Base-by-base conservation (phyloP, 345 rosid genomes). In the Zanthoxylum bungeanum region DNA sequence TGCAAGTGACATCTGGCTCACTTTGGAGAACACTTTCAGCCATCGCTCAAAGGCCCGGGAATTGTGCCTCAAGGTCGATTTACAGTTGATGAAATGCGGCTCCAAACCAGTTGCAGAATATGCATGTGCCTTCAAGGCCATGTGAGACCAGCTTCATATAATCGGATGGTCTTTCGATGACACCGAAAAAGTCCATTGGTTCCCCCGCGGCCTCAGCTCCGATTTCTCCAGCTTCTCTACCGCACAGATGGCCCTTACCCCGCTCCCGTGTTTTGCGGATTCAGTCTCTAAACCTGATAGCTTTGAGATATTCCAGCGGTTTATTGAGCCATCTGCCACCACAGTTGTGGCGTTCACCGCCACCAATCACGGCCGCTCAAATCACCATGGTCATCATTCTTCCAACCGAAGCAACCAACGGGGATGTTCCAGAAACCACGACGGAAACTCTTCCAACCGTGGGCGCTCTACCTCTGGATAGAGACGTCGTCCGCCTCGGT, bases 261-360 rank as follows among this genome's bases (percentile, higher is more conserved):
- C 59, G 51, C 60, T 68, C 61, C 49, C 53, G 0, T 49, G 24
- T 5, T 49, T 49, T 22, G 6, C 0, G 53, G 53, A 49, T 55
- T 47, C 42, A 27, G 27, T 73, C 7, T 52, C 57, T n/a, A 64
- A 64, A 28, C 28, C 31, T n/a, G 10, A 64, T 16, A 73, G 63
- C 19, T 53, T 53, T 44, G 46, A 42, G 7, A 1, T 28, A 4
- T 66, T 73, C 11, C 17, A 55, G 8, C 14, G 42, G 10, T 64
- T 56, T 28, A 56, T 64, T 0, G 46, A 73, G 31, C 21, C 7
- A 33, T 0, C 19, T 2, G 14, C 19, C 2, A n/a, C 72, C 16
- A 1, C 6, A 14, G 9, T 11, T 24, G 17, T 27, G 16, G 31
- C 46, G 12, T 73, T 66, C 47, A 58, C 59, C 10, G 24, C n/a